Base-by-base conservation (phyloP, 2,329 filamentous ascomycete species). In the Botrytis porri region DNA sequence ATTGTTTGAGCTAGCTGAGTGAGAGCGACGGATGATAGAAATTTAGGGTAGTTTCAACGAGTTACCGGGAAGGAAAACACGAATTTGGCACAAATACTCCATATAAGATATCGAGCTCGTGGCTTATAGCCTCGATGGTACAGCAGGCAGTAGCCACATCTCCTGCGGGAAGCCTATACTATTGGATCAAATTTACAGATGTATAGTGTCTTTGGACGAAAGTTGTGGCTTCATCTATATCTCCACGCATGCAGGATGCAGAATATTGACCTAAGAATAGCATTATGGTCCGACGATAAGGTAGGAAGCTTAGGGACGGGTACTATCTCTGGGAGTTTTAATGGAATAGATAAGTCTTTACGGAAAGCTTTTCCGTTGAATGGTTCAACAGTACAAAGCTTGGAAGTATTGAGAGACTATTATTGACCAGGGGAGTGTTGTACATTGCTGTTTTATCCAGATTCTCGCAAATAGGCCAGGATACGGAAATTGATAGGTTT, bases 201-300 rank as follows among this genome's bases (percentile, higher is more conserved):
- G 4, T 54, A 72, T 14, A 60, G 37, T 45, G 39, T 57, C 57
- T 67, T 72, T 72, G 61, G 39, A 57, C 25, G 32, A 72, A 67
- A 43, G 29, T 54, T 39, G 62, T 48, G 62, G 51, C 51, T 67
- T 16, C 51, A 48, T 59, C 29, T 37, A 59, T 22, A 67, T 45
- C 48, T 67, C 29, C 39, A 60, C 39, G 48, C 29, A 66, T 67
- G 48, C 37, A 59, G 32, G 25, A 45, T 57, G 45, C 41, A 48
- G 63, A 67, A 48, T 60, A 72, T 72, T 67, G 48, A n/a, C 39
- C 45, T 45, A 72, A 72, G 51, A 72, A 72, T 72, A 72, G 70
- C 10, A 67, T 48, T 57, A 60, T 37, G 45, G 39, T 59, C 18
- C 22, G 8, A 67, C 39, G 51, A 72, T 72, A 66, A 67, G 61